These are phyloP conservation scores for Lentinus brumalis DNA, from an alignment of 768 basidiomycete genomes.

Conservation along the genomic window DNA sequence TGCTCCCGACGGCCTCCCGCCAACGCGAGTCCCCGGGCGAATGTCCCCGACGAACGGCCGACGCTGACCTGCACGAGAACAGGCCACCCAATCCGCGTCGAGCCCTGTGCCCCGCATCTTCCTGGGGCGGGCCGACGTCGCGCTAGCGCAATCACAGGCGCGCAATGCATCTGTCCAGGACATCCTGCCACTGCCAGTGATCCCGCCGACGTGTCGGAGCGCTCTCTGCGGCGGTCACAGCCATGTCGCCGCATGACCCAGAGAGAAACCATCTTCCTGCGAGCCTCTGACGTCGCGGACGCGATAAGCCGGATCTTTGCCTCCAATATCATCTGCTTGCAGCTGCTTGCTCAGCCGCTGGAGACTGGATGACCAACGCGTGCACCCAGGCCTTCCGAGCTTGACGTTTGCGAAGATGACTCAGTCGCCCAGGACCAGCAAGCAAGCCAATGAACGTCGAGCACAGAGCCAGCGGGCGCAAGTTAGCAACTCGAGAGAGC, in stretches of 20 bases:
- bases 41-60: slow-evolving; percentile 8
- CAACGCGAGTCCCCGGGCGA: neutral
- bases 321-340: slow-evolving; percentile 3
- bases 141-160: slow-evolving; percentile 5
- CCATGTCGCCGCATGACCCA: slow-evolving; percentile 18
- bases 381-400: neutral
- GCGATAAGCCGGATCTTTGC: slow-evolving; percentile 17
- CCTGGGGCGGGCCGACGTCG: slow-evolving; percentile 1
- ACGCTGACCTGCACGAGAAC: slow-evolving; percentile 10
- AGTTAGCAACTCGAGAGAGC: neutral
- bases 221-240: slow-evolving; percentile 9
- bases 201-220: slow-evolving; percentile 17
- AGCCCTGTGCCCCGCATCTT: neutral
- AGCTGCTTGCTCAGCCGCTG: slow-evolving; percentile 12
- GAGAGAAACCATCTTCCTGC: slow-evolving; percentile 1
- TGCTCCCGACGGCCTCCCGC: neutral
- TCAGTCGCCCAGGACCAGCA: neutral
- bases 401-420: neutral
- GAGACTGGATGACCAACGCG: neutral
- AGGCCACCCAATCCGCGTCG: neutral
- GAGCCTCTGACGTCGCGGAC: neutral
- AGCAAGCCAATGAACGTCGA: neutral
- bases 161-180: neutral
- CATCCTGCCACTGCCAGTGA: neutral
- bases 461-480: neutral